Conservation (phyloP, 495 filamentous ascomycete species). For the Aspergillus carlsbadensis region DNA sequence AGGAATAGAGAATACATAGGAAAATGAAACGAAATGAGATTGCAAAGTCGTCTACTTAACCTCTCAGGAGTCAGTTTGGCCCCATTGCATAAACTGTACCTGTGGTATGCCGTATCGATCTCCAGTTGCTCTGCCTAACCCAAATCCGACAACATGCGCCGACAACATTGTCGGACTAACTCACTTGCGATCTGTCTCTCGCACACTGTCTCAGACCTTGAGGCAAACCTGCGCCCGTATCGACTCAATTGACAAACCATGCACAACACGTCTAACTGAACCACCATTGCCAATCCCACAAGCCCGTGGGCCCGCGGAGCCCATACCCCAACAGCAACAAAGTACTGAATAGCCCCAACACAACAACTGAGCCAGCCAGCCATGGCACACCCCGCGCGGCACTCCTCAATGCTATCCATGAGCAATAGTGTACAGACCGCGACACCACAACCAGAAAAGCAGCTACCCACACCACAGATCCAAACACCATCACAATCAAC, state of each 20-base stretch:
- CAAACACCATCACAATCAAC: conserved; percentile 35
- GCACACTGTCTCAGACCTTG: not conserved
- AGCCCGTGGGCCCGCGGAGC: not conserved
- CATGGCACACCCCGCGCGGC: conserved; percentile 40
- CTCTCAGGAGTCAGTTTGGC: not conserved
- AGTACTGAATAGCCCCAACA: too few relatives aligned
- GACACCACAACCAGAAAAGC: conserved; percentile 25
- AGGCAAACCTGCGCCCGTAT: too few relatives aligned
- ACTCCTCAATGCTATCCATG: conserved; percentile 39
- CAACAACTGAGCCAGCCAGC: conserved; percentile 1
- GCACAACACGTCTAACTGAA: not conserved
- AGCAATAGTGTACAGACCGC: conserved; percentile 30
- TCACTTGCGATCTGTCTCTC: not conserved
- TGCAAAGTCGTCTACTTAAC: too few relatives aligned
- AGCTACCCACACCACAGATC: conserved; percentile 31
- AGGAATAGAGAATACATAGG: not conserved
- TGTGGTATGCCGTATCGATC: conserved; percentile 7
- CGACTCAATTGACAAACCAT: not conserved
- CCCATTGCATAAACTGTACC: not conserved
- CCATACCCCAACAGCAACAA: not conserved
- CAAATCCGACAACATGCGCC: not conserved
- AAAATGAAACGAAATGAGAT: not conserved
- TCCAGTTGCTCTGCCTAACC: not conserved
- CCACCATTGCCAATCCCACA: not conserved
- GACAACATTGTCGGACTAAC: not conserved